Base-by-base conservation (phyloP, 2,329 filamentous ascomycete genomes). In the Stylonectria norvegica region DNA sequence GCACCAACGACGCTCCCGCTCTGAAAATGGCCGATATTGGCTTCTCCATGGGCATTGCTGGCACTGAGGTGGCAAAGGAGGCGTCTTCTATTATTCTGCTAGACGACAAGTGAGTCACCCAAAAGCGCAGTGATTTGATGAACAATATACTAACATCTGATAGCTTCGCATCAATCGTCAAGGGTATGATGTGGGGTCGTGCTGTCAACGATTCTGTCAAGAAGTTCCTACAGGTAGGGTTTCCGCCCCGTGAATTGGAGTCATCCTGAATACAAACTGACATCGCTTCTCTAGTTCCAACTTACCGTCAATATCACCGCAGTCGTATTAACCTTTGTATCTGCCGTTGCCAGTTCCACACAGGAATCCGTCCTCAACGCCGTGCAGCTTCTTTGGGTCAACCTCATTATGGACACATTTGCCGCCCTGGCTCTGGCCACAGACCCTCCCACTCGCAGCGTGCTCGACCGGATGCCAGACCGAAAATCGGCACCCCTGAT, bases 401-500 rank as follows among this genome's bases (percentile, higher is more conserved):
- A 82, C 51, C 62, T 81, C 37, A 81, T 81, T 50, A 81, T 81
- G 76, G 78, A 81, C 44, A 79, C 76, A 4, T 78, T 81, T 49
- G 77, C 76, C 6, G 80, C 80, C 6, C 71, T 84, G 36, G 80
- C 79, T 9, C 66, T 84, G 11, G 80, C 79, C 7, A 83, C 80
- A 1, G 80, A 83, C 50, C 78, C 78, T 11, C 79, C 80, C 2
- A 74, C 72, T 5, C 66, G 72, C 11, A 71, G 68, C 45, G 73
- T 83, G 34, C 71, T 83, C n/a, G 63, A 83, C 48, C 72, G 80
- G 28, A 60, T 62, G 25, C 71, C 72, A 2, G 69, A 75, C 46
- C 60, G 66, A 9, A 90, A 89, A 61, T 83, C 77, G 38, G 83
- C 84, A 2, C 77, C 85, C 1, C 69, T 91, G 5, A 88, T 91